phyloP scores from a whole-genome alignment of 164 flowering plant species.

The Euptelea pleiosperma region DNA sequence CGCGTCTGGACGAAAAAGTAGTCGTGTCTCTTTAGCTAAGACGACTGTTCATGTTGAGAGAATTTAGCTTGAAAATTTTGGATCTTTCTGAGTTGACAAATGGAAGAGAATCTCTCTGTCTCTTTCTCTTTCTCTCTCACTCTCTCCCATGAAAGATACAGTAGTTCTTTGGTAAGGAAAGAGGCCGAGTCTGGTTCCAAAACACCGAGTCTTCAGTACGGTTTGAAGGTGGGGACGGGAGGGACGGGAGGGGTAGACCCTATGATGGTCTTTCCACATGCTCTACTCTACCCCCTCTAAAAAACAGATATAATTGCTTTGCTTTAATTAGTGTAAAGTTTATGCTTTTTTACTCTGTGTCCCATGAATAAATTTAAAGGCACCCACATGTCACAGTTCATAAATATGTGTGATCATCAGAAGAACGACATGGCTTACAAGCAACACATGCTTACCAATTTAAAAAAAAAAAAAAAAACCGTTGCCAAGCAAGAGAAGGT shows the following conservation, averaged over 20 bases:
- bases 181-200: too few species aligned
- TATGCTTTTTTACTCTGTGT: neutral
- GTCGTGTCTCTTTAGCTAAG: too few species aligned
- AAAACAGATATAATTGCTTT: neutral
- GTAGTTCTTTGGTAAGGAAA: too few species aligned
- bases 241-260: neutral
- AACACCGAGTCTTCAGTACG: too few species aligned
- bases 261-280: constrained; percentile 7
- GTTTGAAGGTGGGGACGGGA: too few species aligned
- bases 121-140: too few species aligned
- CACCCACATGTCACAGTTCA: neutral
- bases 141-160: too few species aligned
- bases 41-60: too few species aligned
- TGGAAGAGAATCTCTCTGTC: too few species aligned
- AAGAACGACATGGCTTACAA: neutral
- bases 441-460: neutral
- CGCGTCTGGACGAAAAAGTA: too few species aligned
- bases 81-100: neutral
- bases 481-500: too few species aligned
- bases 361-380: neutral
- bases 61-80: neutral
- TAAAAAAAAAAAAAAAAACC: neutral
- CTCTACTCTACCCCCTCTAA: neutral
- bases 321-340: constrained; percentile 5
- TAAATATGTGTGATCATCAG: neutral